These are phyloP conservation scores for Zygnema circumcarinatum DNA, from an alignment of 139 green algal species.

Conservation along the genomic window DNA sequence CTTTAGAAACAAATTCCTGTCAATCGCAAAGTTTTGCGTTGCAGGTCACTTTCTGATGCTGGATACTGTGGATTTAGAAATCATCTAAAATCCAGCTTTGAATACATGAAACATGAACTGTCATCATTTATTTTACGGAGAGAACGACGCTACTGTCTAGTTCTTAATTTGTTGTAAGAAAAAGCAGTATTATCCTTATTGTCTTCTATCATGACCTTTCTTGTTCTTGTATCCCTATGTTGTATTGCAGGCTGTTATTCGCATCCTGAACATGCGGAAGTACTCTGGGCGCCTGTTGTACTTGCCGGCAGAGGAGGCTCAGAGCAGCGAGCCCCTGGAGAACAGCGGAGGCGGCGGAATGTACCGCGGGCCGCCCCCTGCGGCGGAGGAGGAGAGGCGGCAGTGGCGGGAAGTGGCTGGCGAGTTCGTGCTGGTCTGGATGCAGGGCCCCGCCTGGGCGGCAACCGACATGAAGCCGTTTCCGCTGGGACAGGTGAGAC, in stretches of 20 bases:
- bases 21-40: no score
- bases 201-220: no score
- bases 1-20: no score
- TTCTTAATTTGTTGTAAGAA: no score
- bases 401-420: not conserved
- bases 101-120: no score
- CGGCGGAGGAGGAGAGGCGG: no score
- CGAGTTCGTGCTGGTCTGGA: slow-evolving; percentile 23
- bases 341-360: not conserved
- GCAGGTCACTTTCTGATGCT: no score
- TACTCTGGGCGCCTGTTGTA: slow-evolving; percentile 23
- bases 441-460: slow-evolving; percentile 15
- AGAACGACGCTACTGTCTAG: no score
- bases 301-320: slow-evolving; percentile 17
- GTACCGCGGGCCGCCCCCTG: not conserved
- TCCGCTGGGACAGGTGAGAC: not conserved
- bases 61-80: no score
- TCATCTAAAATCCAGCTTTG: no score
- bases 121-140: no score
- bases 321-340: not conserved
- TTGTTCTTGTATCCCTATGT: not conserved
- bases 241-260: slow-evolving; percentile 35
- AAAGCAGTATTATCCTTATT: no score
- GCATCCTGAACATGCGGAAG: slow-evolving; percentile 23
- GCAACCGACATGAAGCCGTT: not conserved